Conservation (phyloP, 2,329 filamentous ascomycete genomes). For the Fusarium subtropicale region DNA sequence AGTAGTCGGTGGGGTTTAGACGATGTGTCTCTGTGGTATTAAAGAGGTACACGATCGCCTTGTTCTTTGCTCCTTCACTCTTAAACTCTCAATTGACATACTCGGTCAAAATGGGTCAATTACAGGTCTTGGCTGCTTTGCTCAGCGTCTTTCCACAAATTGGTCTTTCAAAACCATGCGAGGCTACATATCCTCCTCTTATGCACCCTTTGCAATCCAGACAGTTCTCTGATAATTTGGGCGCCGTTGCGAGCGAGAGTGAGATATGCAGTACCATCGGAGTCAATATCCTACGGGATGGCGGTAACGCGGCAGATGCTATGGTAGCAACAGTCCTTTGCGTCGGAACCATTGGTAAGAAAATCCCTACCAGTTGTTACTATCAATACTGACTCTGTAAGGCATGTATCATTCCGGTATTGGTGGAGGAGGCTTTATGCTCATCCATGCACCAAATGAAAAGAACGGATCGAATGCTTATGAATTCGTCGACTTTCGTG, state of each 20-base stretch:
- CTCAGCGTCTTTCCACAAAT: slow-evolving; percentile 16
- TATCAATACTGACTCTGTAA: neutral
- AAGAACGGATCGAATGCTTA: slow-evolving; percentile 58
- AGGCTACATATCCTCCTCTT: slow-evolving; percentile 23
- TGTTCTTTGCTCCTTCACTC: neutral
- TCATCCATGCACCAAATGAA: slow-evolving; percentile 73
- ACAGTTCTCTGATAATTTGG: slow-evolving; percentile 49
- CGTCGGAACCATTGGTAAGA: slow-evolving; percentile 65
- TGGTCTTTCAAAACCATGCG: slow-evolving; percentile 13
- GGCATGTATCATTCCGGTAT: slow-evolving; percentile 76
- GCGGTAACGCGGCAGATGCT: slow-evolving; percentile 76
- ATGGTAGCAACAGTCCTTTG: slow-evolving; percentile 73
- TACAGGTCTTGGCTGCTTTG: slow-evolving; percentile 4
- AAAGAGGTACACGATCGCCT: neutral
- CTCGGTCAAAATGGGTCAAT: slow-evolving; percentile 6
- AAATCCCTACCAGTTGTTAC: accelerated
- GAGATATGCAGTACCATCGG: slow-evolving; percentile 70
- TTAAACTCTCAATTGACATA: neutral
- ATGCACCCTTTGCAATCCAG: slow-evolving; percentile 11
- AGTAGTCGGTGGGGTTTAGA: neutral
- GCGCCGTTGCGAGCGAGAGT: slow-evolving; percentile 72
- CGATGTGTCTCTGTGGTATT: neutral
- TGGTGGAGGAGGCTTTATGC: slow-evolving; percentile 83
- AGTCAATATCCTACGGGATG: slow-evolving; percentile 64
- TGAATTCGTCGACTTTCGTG: slow-evolving; percentile 87